Conservation (phyloP, 176 grass and related monocot species). For the Guadua angustifolia region DNA sequence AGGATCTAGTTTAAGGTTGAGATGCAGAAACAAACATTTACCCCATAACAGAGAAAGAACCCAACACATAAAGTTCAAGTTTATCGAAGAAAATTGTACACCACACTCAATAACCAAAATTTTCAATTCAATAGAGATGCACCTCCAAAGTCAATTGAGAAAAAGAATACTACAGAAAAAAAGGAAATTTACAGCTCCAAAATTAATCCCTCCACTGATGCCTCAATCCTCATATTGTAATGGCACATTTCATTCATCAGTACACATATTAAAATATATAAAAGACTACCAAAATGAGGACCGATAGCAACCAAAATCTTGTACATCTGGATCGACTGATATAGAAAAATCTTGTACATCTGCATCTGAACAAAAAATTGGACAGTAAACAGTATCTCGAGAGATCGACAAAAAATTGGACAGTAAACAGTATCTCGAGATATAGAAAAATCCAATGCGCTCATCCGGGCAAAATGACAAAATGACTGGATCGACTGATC, state of each 20-base stretch:
- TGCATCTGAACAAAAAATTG: no score
- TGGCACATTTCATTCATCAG: neutral
- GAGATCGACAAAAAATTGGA: no score
- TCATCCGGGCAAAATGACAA: no score
- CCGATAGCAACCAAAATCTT: no score
- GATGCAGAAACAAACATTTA: slow-evolving; percentile 6
- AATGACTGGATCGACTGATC: no score
- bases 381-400: no score
- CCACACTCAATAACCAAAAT: neutral
- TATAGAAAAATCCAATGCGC: no score
- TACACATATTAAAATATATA: slow-evolving; percentile 20
- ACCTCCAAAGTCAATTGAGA: slow-evolving; percentile 1
- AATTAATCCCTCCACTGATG: neutral
- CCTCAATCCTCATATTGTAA: neutral
- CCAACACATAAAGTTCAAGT: neutral
- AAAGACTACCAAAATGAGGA: no score
- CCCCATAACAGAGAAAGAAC: neutral
- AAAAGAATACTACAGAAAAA: slow-evolving; percentile 13
- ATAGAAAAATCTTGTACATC: no score
- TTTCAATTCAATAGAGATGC: slow-evolving; percentile 1
- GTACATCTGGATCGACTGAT: no score
- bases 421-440: no score
- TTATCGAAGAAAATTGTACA: neutral
- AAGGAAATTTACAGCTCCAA: neutral
- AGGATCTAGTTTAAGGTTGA: neutral